Percentiles rank a stretch among this genome's conserved stretches.
These are phyloP conservation scores for Diddensiella santjacobensis DNA, from an alignment of 805 yeast genomes.

Conservation along the genomic window DNA sequence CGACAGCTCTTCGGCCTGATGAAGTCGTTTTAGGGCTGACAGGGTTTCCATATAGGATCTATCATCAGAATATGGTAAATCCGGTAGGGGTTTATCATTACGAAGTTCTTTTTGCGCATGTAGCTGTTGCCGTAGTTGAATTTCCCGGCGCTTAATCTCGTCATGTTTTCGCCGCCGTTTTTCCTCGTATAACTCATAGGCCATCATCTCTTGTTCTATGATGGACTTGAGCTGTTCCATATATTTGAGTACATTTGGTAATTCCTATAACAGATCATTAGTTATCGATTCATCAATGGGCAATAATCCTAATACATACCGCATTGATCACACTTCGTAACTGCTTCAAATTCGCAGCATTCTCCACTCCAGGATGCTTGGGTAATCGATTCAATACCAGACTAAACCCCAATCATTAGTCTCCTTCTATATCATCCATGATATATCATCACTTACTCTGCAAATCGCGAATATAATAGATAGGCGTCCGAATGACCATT, in stretches of 20 bases:
- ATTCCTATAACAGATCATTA: conserved; percentile 7
- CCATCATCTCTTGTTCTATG: conserved; percentile 21
- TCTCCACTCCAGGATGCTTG: conserved; percentile 43
- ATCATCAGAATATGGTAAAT: neutral
- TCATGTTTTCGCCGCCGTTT: conserved; percentile 5
- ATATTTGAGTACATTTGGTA: conserved; percentile 26
- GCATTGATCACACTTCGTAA: conserved; percentile 24
- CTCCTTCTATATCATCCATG: neutral
- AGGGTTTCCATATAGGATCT: conserved; percentile 14
- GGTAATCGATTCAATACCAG: conserved; percentile 47
- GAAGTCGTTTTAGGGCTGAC: conserved; percentile 11
- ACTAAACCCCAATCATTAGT: neutral
- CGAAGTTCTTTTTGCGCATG: neutral
- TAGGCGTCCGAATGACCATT: conserved; percentile 49
- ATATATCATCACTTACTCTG: conserved; percentile 38
- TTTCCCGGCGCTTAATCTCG: neutral
- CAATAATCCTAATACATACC: neutral
- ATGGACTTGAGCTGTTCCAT: conserved; percentile 27
- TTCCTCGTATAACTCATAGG: conserved; percentile 9
- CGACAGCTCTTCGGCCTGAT: neutral
- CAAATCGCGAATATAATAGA: conserved; percentile 52
- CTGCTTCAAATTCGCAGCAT: conserved; percentile 19
- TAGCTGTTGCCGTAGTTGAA: neutral
- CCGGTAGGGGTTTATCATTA: conserved; percentile 4
- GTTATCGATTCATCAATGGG: too few species aligned